Conservation (phyloP, 1,284 basidiomycete genomes). For the Trichosporon inkin region DNA sequence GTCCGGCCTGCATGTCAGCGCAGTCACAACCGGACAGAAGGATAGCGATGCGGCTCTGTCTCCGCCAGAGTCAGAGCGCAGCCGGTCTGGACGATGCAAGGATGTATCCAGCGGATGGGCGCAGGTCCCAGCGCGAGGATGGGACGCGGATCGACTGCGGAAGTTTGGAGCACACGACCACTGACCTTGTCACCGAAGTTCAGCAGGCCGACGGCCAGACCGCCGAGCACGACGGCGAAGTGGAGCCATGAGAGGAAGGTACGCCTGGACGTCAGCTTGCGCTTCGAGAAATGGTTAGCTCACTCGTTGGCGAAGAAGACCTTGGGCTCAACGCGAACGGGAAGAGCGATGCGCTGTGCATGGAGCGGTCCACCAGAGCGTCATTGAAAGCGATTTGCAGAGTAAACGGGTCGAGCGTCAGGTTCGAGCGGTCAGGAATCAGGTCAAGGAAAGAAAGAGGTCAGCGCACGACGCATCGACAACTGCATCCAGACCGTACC, state of each 20-base stretch:
- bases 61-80: too few species aligned
- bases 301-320: conserved; percentile 88
- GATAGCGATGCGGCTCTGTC: too few species aligned
- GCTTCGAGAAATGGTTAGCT: conserved; percentile 10
- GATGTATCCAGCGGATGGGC: too few species aligned
- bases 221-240: conserved; percentile 88
- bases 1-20: conserved; percentile 38
- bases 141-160: neutral
- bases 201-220: conserved; percentile 89
- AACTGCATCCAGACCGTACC: conserved; percentile 24
- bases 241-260: conserved; percentile 96
- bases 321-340: conserved; percentile 88
- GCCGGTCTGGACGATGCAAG: too few species aligned
- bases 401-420: neutral
- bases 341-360: conserved; percentile 75
- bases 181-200: conserved; percentile 91
- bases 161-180: conserved; percentile 8
- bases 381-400: conserved; percentile 13
- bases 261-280: conserved; percentile 35
- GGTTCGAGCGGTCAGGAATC: too few species aligned
- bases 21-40: neutral
- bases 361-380: neutral
- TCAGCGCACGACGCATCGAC: neutral
- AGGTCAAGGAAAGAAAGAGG: neutral
- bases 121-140: neutral